Evolutionary conservation across 2,329 filamentous ascomycete genomes (phyloP).

Genomic region (Thielaviopsis ethacetica): DNA sequence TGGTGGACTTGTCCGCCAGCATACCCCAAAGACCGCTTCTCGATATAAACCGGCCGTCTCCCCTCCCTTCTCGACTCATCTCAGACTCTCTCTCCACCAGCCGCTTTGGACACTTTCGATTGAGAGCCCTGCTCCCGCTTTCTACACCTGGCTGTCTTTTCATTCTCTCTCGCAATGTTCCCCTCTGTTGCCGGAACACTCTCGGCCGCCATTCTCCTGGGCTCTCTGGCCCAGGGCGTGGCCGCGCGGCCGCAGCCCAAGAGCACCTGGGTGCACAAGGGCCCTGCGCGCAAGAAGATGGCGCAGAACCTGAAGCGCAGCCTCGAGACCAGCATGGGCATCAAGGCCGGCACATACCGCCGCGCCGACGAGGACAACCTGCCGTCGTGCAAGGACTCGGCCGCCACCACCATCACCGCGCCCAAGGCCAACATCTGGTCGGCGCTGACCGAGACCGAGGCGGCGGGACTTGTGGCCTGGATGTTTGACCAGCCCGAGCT

Average conservation of each 20-base stretch:
- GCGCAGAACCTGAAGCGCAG: constrained; percentile 9
- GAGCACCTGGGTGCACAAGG: constrained; percentile 10
- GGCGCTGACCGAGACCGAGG: constrained; percentile 22
- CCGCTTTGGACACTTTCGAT: too few species aligned
- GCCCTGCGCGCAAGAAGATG: constrained; percentile 9
- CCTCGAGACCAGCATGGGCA: constrained; percentile 2
- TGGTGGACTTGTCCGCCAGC: too few species aligned
- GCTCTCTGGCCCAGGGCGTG: constrained; percentile 1
- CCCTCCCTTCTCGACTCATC: too few species aligned
- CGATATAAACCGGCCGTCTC: too few species aligned
- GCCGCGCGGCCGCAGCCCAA: constrained; percentile 6
- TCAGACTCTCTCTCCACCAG: too few species aligned
- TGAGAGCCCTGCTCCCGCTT: too few species aligned
- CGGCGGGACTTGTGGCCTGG: constrained; percentile 27
- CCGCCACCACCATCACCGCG: constrained; percentile 16
- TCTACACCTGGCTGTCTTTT: neutral
- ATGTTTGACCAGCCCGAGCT: constrained; percentile 26
- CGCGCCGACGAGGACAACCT: neutral
- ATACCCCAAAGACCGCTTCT: too few species aligned
- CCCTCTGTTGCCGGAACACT: neutral
- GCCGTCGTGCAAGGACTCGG: constrained; percentile 8
- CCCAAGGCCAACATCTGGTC: constrained; percentile 26
- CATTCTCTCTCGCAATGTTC: neutral
- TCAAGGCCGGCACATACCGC: neutral
- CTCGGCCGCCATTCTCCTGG: constrained; percentile 5